These are phyloP conservation scores for Asterella californica DNA, from an alignment of 225 moss, liverwort and hornwort genomes.

Conservation along the genomic window DNA sequence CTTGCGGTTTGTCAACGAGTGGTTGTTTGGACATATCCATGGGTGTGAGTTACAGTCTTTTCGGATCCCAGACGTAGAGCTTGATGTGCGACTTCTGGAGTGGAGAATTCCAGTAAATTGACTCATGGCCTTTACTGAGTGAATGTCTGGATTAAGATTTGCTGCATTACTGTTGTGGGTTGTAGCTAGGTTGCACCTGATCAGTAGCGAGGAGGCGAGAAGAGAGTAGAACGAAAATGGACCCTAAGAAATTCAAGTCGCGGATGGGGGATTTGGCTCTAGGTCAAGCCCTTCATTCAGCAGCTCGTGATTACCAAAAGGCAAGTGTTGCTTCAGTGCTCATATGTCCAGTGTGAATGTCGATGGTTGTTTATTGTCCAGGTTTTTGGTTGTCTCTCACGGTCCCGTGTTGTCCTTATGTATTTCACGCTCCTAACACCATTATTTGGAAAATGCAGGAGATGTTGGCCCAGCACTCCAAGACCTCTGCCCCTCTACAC, in stretches of 20 bases:
- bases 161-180: no score
- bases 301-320: conserved; percentile 92
- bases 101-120: no score
- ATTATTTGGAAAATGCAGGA: conserved; percentile 50
- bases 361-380: not conserved
- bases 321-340: conserved; percentile 21
- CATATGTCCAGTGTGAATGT: not conserved
- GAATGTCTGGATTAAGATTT: no score
- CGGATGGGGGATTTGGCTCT: conserved; percentile 92
- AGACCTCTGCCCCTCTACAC: conserved; percentile 50
- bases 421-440: not conserved
- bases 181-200: not conserved
- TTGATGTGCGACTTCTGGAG: no score
- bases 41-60: no score
- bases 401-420: not conserved
- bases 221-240: conserved; percentile 42
- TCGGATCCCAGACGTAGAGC: no score
- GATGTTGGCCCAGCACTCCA: conserved; percentile 57
- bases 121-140: no score
- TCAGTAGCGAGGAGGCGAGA: not conserved
- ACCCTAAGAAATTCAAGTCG: conserved; percentile 84
- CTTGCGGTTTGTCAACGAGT: no score
- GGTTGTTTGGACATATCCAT: no score
- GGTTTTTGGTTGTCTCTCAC: not conserved
- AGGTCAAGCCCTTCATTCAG: conserved; percentile 82